These are phyloP conservation scores for Plasmopara viticola DNA, from an alignment of 352 stramenopile genomes.

Conservation along the genomic window DNA sequence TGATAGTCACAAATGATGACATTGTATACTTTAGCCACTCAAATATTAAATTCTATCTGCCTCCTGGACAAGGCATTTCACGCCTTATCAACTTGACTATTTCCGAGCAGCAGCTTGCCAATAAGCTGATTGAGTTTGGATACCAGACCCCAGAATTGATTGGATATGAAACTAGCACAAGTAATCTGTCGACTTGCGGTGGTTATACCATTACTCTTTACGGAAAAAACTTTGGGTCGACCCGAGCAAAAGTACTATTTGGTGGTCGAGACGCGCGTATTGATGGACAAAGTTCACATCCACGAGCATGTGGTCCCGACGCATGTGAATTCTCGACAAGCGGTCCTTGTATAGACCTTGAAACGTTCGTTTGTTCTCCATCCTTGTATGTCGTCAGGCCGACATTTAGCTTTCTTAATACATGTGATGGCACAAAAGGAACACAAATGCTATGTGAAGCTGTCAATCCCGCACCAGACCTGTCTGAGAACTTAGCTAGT, in stretches of 20 bases:
- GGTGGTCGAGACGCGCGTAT: slow-evolving; percentile 45
- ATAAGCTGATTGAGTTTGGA: slow-evolving; percentile 32
- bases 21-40: slow-evolving; percentile 57
- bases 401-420: slow-evolving; percentile 27
- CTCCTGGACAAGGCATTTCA: slow-evolving; percentile 39
- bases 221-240: slow-evolving; percentile 56
- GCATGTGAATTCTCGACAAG: slow-evolving; percentile 41
- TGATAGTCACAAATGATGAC: slow-evolving; percentile 30
- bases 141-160: slow-evolving; percentile 41
- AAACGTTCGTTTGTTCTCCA: slow-evolving; percentile 44
- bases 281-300: slow-evolving; percentile 36
- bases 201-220: slow-evolving; percentile 51
- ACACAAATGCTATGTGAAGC: slow-evolving; percentile 30
- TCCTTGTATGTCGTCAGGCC: slow-evolving; percentile 30
- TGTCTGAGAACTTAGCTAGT: slow-evolving; percentile 27
- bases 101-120: slow-evolving; percentile 24
- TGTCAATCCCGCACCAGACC: slow-evolving; percentile 1
- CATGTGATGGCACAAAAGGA: slow-evolving; percentile 22
- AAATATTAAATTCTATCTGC: slow-evolving; percentile 49
- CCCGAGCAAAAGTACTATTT: slow-evolving; percentile 35
- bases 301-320: slow-evolving; percentile 23
- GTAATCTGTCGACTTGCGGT: slow-evolving; percentile 56
- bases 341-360: slow-evolving; percentile 41
- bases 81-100: slow-evolving; percentile 32
- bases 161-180: slow-evolving; percentile 33